These are phyloP conservation scores for Exophiala sideris DNA, from an alignment of 2,329 filamentous ascomycete genomes.

Conservation along the genomic window DNA sequence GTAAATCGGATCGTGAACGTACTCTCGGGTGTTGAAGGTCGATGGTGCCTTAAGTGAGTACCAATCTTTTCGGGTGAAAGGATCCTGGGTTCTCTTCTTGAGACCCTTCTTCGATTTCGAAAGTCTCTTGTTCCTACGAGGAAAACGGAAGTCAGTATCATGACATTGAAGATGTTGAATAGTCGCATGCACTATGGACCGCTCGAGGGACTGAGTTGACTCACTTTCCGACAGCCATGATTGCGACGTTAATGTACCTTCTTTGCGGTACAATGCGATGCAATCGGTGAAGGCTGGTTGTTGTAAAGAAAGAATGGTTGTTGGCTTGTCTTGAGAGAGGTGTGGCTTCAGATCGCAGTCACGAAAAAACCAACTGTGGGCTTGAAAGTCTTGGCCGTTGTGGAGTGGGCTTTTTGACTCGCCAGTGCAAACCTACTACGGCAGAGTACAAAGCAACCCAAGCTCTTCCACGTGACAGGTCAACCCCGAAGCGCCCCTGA, in stretches of 20 bases:
- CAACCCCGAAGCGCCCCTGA: no score
- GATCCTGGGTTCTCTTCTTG: conserved; percentile 98
- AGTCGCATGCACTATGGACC: background rate
- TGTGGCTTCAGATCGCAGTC: background rate
- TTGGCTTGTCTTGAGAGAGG: background rate
- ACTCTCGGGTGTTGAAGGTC: conserved; percentile 96
- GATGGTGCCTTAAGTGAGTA: conserved; percentile 98
- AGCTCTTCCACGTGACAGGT: no score
- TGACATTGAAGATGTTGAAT: background rate
- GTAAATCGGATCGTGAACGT: conserved; percentile 47
- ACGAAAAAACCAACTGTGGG: no score
- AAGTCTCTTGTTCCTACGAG: conserved; percentile 93
- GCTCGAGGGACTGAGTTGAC: conserved; percentile 31
- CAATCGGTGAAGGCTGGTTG: no score
- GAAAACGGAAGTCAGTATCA: conserved; percentile 1
- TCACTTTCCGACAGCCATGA: conserved; percentile 80
- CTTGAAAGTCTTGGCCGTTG: background rate
- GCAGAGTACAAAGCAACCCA: no score
- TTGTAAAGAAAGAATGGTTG: no score
- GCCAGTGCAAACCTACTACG: no score
- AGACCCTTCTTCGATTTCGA: conserved; percentile 99
- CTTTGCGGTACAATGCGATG: no score
- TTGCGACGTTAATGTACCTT: conserved; percentile 32
- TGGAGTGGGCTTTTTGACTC: no score
- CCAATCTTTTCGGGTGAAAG: conserved; percentile 99